Conservation (phyloP, 345 rosid species). For the Rhodamnia rubescens region DNA sequence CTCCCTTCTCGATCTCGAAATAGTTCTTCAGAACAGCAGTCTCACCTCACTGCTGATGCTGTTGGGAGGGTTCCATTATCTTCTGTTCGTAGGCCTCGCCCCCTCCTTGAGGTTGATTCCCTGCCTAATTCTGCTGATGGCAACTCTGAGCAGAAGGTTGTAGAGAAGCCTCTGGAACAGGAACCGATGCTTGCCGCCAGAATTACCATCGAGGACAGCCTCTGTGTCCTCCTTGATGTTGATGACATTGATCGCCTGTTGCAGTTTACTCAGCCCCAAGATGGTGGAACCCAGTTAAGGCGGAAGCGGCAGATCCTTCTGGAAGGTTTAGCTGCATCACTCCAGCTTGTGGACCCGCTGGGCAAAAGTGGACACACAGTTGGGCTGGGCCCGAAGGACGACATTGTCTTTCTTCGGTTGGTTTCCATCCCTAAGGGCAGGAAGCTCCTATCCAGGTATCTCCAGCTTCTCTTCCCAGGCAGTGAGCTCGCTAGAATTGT, state of each 20-base stretch:
- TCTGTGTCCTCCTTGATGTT: slow-evolving; percentile 64
- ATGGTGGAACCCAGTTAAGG: slow-evolving; percentile 70
- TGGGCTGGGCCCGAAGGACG: slow-evolving; percentile 56
- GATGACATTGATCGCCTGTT: slow-evolving; percentile 81
- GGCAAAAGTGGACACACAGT: slow-evolving; percentile 40
- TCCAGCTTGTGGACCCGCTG: slow-evolving; percentile 91
- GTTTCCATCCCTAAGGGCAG: slow-evolving; percentile 78
- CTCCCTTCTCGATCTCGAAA: slow-evolving; percentile 63
- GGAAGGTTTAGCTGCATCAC: slow-evolving; percentile 80
- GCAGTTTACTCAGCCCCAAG: slow-evolving; percentile 62
- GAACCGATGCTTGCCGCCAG: slow-evolving; percentile 99
- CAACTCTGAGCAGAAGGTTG: slow-evolving; percentile 36
- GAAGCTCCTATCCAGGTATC: slow-evolving; percentile 52
- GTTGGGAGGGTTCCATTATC: slow-evolving; percentile 54
- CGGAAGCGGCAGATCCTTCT: slow-evolving; percentile 61
- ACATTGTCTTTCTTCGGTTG: slow-evolving; percentile 67
- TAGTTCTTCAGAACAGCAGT: slow-evolving; percentile 47
- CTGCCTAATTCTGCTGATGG: slow-evolving; percentile 45
- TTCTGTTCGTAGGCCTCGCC: slow-evolving; percentile 52
- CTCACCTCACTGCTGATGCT: slow-evolving; percentile 47
- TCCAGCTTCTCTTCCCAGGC: slow-evolving; percentile 76
- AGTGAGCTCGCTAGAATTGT: slow-evolving; percentile 75
- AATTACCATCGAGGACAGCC: slow-evolving; percentile 73
- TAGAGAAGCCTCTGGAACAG: slow-evolving; percentile 75
- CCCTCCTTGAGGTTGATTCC: slow-evolving; percentile 59